Evolutionary conservation across 257 asterid species (phyloP), one percentile per base, ranked within the genome.

Genomic region (Penstemon newberryi): DNA sequence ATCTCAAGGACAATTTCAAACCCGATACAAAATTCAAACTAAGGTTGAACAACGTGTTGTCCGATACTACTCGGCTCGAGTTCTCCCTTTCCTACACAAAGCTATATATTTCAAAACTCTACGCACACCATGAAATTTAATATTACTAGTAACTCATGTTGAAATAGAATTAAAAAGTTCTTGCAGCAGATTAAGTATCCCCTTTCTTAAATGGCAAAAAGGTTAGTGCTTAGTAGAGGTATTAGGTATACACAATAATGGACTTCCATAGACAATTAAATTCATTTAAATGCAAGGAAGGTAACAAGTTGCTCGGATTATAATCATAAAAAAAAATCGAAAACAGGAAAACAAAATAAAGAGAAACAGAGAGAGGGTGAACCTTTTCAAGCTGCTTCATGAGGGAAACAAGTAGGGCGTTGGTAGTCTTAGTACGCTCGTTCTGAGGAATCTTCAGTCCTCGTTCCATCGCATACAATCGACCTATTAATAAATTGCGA

Each of bases 301-400:
- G 13, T 19, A 11, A 66, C 18, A 33, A 8, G 54, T 53, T 41
- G 67, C 59, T 60, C 73, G 39, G 62, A 59, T n/a, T 4, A 6
- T 18, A 25, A 39, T 18, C 43, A 62, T 25, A 41, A 11, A 43
- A 39, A 1, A 39, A 50, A 46, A 9, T 0, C 19, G 5, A 57
- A 13, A 62, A 57, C 12, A 8, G 5, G 36, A 56, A 19, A 50
- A 49, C 4, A 36, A 46, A 50, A 37, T 1, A 15, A 59, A 63
- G 13, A 9, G 7, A 6, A 7, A 25, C 33, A 25, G 33, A 51
- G 4, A 42, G 45, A 9, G 33, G 7, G 10, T 39, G 7, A 61
- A 91, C 99, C 97, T 87, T 94, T 67, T 94, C 99, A 38, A 94
- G 97, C 78, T 94, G 99, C 2, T 84, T 89, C 81, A 94, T 91